A percentile compares a stretch with the other conserved stretches of the same genome.
These are phyloP conservation scores for Phyllosticta citribraziliensis DNA, from an alignment of 2,329 filamentous ascomycete genomes.

Conservation along the genomic window DNA sequence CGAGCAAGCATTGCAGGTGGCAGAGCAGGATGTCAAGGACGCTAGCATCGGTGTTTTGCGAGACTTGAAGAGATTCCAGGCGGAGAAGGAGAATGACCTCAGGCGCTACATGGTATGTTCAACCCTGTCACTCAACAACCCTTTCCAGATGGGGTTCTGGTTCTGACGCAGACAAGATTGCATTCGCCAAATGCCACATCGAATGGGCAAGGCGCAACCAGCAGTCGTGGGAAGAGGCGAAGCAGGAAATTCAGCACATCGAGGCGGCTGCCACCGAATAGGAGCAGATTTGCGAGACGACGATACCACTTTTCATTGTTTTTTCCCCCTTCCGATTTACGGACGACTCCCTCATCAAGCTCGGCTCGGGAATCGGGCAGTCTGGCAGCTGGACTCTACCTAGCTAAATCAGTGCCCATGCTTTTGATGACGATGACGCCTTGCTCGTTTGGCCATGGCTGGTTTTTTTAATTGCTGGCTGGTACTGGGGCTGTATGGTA, in stretches of 20 bases:
- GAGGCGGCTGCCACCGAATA: conserved; percentile 29
- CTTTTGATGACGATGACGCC: no score
- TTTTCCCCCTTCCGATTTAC: not conserved
- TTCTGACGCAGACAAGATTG: conserved; percentile 48
- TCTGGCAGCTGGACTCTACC: not conserved
- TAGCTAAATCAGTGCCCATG: no score
- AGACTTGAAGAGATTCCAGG: conserved; percentile 86
- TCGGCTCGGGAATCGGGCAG: not conserved
- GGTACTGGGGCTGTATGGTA: no score
- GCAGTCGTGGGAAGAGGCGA: conserved; percentile 87
- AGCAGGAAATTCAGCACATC: conserved; percentile 80
- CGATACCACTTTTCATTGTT: conserved; percentile 4
- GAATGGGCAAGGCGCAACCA: conserved; percentile 90
- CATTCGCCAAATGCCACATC: conserved; percentile 84
- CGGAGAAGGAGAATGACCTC: conserved; percentile 90
- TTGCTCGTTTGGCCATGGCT: no score
- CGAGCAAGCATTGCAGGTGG: conserved; percentile 81
- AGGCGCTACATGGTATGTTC: conserved; percentile 86
- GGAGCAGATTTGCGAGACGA: not conserved
- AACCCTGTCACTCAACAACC: not conserved
- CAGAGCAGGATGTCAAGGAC: conserved; percentile 86
- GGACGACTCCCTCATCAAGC: not conserved
- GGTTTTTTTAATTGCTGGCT: no score
- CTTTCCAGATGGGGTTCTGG: not conserved
- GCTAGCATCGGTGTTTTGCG: conserved; percentile 80